Evolutionary conservation across 331 rosid species (phyloP).

Genomic region (Acacia concinna): DNA sequence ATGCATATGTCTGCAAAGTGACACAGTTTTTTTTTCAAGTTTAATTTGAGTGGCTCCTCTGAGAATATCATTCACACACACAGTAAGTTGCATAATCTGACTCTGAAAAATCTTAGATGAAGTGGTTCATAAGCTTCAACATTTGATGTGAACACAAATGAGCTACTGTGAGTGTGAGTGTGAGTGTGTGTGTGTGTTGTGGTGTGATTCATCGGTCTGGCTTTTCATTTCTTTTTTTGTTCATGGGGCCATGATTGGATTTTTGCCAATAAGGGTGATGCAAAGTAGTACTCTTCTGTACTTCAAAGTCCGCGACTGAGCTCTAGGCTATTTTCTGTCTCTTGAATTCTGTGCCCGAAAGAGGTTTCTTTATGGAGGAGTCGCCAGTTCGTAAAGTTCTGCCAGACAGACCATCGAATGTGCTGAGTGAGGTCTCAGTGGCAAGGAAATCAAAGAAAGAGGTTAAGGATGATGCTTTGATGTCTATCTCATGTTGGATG

Average conservation of each 20-base stretch:
- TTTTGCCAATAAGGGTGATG: constrained; percentile 46
- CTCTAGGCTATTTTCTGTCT: no score
- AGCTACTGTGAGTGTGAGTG: neutral
- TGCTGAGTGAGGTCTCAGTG: no score
- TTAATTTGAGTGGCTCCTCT: neutral
- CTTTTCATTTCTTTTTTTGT: constrained; percentile 34
- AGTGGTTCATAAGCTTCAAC: constrained; percentile 1
- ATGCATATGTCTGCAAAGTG: neutral
- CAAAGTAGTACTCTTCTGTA: constrained; percentile 22
- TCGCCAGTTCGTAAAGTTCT: no score
- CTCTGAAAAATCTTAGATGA: neutral
- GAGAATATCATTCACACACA: neutral
- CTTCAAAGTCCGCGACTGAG: no score
- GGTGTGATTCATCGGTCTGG: constrained; percentile 22
- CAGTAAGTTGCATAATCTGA: neutral
- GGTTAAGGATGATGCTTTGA: no score
- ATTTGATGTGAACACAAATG: neutral
- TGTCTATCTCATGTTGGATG: no score
- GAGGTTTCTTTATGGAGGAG: no score
- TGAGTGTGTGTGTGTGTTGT: neutral
- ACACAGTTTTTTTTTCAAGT: neutral
- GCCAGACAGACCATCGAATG: no score
- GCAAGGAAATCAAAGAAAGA: no score
- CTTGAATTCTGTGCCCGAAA: no score
- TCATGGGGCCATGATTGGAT: constrained; percentile 37